A percentile compares a stretch with the other conserved stretches of the same genome.
These are phyloP conservation scores for Zymoseptoria crescenta DNA, from an alignment of 2,329 filamentous ascomycete genomes.

Conservation along the genomic window DNA sequence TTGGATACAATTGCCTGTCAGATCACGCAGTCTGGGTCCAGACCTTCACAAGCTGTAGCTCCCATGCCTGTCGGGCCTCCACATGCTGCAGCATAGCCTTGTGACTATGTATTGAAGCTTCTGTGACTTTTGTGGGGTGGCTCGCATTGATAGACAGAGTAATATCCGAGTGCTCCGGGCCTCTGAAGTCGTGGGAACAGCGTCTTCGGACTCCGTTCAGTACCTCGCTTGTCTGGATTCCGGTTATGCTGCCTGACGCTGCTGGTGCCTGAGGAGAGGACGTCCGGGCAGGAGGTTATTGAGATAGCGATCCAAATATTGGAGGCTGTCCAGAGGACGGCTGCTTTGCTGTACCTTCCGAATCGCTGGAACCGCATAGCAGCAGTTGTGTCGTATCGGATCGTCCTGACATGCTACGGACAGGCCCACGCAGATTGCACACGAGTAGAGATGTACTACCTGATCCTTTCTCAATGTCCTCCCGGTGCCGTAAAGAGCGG, in stretches of 20 bases:
- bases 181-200: not conserved
- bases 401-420: too few species aligned
- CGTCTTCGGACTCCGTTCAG: not conserved
- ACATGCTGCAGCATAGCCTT: not conserved
- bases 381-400: too few species aligned
- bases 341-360: too few species aligned
- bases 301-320: not conserved
- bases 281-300: not conserved
- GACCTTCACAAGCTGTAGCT: not conserved
- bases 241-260: not conserved
- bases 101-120: not conserved
- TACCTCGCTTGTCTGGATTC: not conserved
- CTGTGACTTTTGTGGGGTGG: not conserved
- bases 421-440: too few species aligned
- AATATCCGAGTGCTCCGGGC: not conserved
- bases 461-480: too few species aligned
- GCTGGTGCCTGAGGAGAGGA: not conserved
- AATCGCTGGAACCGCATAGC: too few species aligned
- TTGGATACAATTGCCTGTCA: not conserved
- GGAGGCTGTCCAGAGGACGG: too few species aligned
- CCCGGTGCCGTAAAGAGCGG: not conserved
- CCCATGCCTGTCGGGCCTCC: not conserved
- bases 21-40: not conserved
- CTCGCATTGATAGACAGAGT: not conserved
- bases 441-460: too few species aligned